A percentile compares a stretch with the other conserved stretches of the same genome.
Evolutionary conservation across 768 basidiomycete genomes (phyloP).

Genomic region (Pulveroboletus sp.): DNA sequence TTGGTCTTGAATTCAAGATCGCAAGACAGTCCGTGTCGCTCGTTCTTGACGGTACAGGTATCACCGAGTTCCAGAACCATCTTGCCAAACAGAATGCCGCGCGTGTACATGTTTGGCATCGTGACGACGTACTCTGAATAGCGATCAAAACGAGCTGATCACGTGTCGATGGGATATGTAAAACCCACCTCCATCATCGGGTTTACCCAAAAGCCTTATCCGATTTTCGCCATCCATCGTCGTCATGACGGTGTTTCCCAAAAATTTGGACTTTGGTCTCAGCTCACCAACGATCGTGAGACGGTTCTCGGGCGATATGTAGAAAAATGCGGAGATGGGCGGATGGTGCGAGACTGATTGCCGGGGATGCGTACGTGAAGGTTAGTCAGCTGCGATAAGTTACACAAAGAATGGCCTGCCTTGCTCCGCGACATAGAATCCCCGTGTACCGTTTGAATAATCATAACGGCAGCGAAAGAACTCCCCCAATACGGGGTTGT

Average conservation of each 20-base stretch:
- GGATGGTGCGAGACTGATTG: constrained; percentile 92
- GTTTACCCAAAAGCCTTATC: constrained; percentile 75
- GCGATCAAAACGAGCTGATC: constrained; percentile 1
- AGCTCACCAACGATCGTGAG: constrained; percentile 89
- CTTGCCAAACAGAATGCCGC: constrained; percentile 85
- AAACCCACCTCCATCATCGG: constrained; percentile 80
- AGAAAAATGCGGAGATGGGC: constrained; percentile 93
- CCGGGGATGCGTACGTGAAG: background rate
- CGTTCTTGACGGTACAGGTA: constrained; percentile 79
- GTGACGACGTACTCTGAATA: constrained; percentile 76
- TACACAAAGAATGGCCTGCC: constrained; percentile 40
- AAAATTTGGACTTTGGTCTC: constrained; percentile 91
- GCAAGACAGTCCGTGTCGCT: constrained; percentile 66
- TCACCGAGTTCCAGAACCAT: constrained; percentile 98
- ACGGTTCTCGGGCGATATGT: constrained; percentile 87
- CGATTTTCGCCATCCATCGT: constrained; percentile 96
- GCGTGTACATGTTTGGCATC: constrained; percentile 98
- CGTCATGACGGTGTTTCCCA: constrained; percentile 96
- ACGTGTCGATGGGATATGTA: constrained; percentile 2
- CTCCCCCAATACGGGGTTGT: constrained; percentile 96
- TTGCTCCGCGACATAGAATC: constrained; percentile 97
- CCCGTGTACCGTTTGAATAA: constrained; percentile 88
- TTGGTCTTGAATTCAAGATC: constrained; percentile 98
- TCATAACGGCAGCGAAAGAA: constrained; percentile 96
- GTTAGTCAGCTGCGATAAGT: constrained; percentile 2